Conservation (phyloP, 2,329 filamentous ascomycete genomes). For the Gyromitra esculenta region DNA sequence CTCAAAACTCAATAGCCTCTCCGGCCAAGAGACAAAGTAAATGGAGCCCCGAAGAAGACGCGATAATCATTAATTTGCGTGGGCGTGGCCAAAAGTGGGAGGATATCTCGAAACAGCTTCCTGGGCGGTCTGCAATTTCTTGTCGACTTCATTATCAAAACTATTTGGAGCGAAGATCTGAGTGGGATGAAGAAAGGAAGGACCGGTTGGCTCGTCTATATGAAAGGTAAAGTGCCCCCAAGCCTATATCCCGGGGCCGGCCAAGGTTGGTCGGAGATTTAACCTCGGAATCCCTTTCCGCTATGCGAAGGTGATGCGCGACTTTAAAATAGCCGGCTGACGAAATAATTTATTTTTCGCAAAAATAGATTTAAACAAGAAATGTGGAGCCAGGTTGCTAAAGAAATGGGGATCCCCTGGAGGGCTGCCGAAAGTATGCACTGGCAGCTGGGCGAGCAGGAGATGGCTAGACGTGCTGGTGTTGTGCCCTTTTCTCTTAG, state of each 20-base stretch:
- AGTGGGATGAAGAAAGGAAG: conserved; percentile 98
- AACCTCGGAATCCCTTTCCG: conserved; percentile 42
- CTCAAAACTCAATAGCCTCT: conserved; percentile 66
- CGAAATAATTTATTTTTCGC: conserved; percentile 28
- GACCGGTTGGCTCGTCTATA: conserved; percentile 95
- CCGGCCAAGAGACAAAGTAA: conserved; percentile 91
- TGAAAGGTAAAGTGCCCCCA: conserved; percentile 74
- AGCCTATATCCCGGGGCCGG: conserved; percentile 18
- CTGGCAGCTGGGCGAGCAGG: conserved; percentile 91
- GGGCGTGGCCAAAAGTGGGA: conserved; percentile 98
- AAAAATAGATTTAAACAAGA: conserved; percentile 85
- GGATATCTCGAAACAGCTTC: conserved; percentile 90
- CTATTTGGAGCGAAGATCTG: conserved; percentile 88
- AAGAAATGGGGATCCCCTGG: conserved; percentile 96
- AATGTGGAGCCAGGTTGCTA: conserved; percentile 96
- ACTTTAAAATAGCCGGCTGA: conserved; percentile 56
- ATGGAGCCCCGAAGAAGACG: conserved; percentile 93
- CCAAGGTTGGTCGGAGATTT: conserved; percentile 38
- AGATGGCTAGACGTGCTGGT: conserved; percentile 92
- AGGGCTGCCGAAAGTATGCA: conserved; percentile 97
- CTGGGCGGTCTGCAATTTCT: conserved; percentile 90
- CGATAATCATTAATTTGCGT: conserved; percentile 89
- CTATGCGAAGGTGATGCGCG: conserved; percentile 22
- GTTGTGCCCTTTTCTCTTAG: conserved; percentile 84
- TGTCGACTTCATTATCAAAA: conserved; percentile 97